phyloP scores from a whole-genome alignment of 257 asterid species.

The Jacaranda copaia region DNA sequence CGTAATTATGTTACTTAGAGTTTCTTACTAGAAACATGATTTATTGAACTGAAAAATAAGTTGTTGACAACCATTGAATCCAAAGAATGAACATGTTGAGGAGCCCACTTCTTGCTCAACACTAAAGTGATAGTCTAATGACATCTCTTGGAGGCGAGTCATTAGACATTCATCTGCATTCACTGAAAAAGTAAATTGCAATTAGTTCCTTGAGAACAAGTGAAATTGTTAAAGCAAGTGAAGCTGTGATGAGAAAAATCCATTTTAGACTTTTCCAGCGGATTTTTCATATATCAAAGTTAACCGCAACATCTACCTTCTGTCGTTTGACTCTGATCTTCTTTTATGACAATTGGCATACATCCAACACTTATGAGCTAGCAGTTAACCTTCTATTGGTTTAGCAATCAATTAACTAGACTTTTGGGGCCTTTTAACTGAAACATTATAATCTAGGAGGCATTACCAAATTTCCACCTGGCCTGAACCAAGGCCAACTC shows the following conservation, averaged over 20 bases:
- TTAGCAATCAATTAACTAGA: not conserved
- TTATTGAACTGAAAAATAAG: conserved; percentile 2
- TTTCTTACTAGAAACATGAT: conserved; percentile 3
- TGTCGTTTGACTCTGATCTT: too few relatives aligned
- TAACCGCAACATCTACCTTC: too few relatives aligned
- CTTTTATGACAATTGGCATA: not conserved
- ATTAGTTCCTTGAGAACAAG: conserved; percentile 8
- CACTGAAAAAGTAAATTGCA: conserved; percentile 47
- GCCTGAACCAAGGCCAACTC: conserved; percentile 84
- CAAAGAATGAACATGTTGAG: conserved; percentile 73
- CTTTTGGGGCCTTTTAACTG: conserved; percentile 9
- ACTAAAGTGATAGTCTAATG: conserved; percentile 70
- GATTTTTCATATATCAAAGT: too few relatives aligned
- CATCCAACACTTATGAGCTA: not conserved
- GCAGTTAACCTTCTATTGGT: not conserved
- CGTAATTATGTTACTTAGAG: conserved; percentile 8
- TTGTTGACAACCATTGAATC: conserved; percentile 62
- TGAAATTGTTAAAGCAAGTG: not conserved
- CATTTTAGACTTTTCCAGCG: not conserved
- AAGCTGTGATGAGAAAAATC: not conserved
- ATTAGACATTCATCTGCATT: conserved; percentile 79
- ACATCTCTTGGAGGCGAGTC: conserved; percentile 85
- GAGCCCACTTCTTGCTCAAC: conserved; percentile 89
- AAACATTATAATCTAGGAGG: conserved; percentile 11
- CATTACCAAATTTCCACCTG: conserved; percentile 82